Evolutionary conservation across 192 early-diverging fungal species (phyloP).

Genomic region (Obelidium mucronatum): DNA sequence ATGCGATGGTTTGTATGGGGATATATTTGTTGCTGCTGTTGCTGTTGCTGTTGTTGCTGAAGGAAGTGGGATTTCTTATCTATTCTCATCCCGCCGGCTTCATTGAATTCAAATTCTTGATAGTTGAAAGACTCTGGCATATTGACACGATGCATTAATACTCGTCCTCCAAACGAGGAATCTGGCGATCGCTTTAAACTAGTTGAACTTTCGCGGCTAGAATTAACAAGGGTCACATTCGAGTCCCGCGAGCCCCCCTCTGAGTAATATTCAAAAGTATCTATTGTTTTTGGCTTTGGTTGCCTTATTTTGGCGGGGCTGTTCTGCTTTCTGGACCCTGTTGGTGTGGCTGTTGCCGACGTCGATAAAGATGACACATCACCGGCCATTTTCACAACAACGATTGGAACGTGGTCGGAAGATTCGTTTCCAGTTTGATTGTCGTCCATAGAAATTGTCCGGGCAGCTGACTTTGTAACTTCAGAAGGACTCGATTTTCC

Average conservation of each 20-base stretch:
- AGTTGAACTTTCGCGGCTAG: background rate
- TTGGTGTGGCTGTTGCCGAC: no score
- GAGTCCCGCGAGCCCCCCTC: background rate
- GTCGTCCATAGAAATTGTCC: no score
- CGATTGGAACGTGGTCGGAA: constrained; percentile 14
- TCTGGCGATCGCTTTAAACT: constrained; percentile 6
- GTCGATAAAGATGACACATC: no score
- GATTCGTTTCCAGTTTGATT: background rate
- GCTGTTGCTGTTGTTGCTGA: no score
- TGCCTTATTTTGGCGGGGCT: constrained; percentile 4
- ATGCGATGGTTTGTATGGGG: background rate
- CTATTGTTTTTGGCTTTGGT: background rate
- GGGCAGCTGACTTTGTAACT: background rate
- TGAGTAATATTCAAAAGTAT: background rate
- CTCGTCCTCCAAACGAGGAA: background rate
- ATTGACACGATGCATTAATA: background rate
- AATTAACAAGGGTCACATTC: constrained; percentile 9
- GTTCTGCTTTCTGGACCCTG: background rate
- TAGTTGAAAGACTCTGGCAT: background rate
- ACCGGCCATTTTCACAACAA: constrained; percentile 28
- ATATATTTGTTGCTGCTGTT: background rate
- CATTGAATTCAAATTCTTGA: background rate
- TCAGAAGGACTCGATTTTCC: background rate
- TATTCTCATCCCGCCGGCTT: background rate
- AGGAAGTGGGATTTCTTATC: no score